Percentiles rank a stretch among this genome's conserved stretches.
Conservation (phyloP, 768 basidiomycete species). For the Hortiboletus flavorubellus region DNA sequence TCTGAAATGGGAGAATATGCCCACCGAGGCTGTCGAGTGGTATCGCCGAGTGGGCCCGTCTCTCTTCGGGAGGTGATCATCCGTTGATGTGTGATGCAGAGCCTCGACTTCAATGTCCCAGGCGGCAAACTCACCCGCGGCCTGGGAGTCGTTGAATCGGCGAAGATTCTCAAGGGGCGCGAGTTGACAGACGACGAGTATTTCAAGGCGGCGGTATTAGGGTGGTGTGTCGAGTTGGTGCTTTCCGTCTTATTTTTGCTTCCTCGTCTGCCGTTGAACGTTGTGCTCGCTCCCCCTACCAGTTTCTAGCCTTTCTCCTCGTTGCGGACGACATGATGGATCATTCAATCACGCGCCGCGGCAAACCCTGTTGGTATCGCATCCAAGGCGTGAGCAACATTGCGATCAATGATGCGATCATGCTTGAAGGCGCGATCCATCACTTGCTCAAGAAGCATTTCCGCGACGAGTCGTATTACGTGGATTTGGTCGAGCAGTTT, state of each 20-base stretch:
- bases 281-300: background rate
- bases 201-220: constrained; percentile 80
- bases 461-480: constrained; percentile 75
- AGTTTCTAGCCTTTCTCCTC: constrained; percentile 98
- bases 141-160: constrained; percentile 92
- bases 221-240: constrained; percentile 95
- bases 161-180: constrained; percentile 78
- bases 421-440: constrained; percentile 95
- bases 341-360: constrained; percentile 84
- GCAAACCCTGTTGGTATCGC: constrained; percentile 94
- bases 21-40: constrained; percentile 72
- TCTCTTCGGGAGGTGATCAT: background rate
- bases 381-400: constrained; percentile 61
- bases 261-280: too few relatives aligned
- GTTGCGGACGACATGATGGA: constrained; percentile 97
- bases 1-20: constrained; percentile 71
- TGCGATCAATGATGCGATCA: constrained; percentile 95
- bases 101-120: constrained; percentile 90
- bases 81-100: constrained; percentile 41
- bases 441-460: constrained; percentile 85
- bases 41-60: constrained; percentile 63
- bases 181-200: constrained; percentile 79
- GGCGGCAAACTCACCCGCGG: constrained; percentile 96
- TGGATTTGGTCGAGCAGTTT: constrained; percentile 88
- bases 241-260: too few relatives aligned